Evolutionary conservation across 805 yeast species (phyloP), one percentile per base, ranked within the genome.

Genomic region (Hanseniaspora singularis): DNA sequence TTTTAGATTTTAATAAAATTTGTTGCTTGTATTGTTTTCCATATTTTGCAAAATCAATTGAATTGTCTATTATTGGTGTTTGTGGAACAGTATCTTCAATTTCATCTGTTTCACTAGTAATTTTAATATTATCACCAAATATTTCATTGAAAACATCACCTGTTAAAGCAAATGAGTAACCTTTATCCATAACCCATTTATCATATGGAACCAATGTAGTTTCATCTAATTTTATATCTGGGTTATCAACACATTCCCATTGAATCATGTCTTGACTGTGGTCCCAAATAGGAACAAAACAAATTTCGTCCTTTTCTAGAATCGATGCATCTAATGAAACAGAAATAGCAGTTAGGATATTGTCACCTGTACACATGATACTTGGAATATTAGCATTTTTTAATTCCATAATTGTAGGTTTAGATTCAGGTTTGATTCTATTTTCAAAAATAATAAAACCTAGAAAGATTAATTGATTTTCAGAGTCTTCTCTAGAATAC

Each of bases 291-390:
- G 97, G 95, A 2, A 86, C 74, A 57, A 67, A 83, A 4, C 80
- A 76, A 16, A 64, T 60, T 2, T 59, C 53, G 11, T 64, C 59
- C 2, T 68, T 68, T 1, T 59, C 54, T 10, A 92, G 63, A 51
- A 92, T 67, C 2, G 76, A 79, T 58, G 94, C 84, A 57, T 89
- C 96, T 50, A 77, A 72, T 3, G 83, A 95, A 15, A 92, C 98
- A 62, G 95, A 83, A 18, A 92, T 75, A 0, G 97, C 98, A 0
- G 99, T 92, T 49, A 92, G 66, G 16, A 92, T 76, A 58, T 92
- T 92, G 62, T 92, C 99, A 46, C 99, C 99, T 0, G 98, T 92
- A 62, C 98, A 92, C 98, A 92, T 92, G 24, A 87, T 67, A 0
- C 92, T 83, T 54, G 96, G 70, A 41, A 92, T 71, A 19, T 74